phyloP scores from a whole-genome alignment of 495 filamentous ascomycete genomes.

The Penicillium chermesinum region DNA sequence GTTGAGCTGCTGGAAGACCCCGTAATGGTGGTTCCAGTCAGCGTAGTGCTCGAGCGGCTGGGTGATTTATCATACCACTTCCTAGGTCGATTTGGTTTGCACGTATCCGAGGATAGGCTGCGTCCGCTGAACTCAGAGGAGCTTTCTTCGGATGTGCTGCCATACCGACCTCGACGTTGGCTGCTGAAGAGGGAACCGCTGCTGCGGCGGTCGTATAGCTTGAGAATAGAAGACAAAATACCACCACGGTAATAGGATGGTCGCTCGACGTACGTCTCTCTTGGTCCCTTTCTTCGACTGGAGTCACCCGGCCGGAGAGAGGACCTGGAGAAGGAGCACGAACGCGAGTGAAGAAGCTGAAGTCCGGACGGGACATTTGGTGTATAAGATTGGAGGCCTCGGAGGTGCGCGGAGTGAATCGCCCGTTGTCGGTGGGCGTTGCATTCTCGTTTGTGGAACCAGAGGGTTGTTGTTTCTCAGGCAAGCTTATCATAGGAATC shows the following conservation, averaged over 20 bases:
- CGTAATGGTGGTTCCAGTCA: slow-evolving; percentile 20
- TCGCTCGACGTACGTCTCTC: slow-evolving; percentile 63
- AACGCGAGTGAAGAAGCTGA: slow-evolving; percentile 33
- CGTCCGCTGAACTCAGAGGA: slow-evolving; percentile 28
- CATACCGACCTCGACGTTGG: slow-evolving; percentile 26
- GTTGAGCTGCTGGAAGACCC: slow-evolving; percentile 29
- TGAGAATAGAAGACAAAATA: slow-evolving; percentile 71
- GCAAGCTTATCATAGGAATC: slow-evolving; percentile 33
- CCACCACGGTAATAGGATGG: slow-evolving; percentile 71
- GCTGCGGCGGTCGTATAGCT: slow-evolving; percentile 55
- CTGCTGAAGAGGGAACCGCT: slow-evolving; percentile 6
- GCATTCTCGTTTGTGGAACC: slow-evolving; percentile 35
- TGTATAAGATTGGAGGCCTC: slow-evolving; percentile 32
- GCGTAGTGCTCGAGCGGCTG: slow-evolving; percentile 44
- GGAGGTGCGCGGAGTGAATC: slow-evolving; percentile 25
- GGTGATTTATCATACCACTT: slow-evolving; percentile 63
- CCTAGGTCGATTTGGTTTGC: slow-evolving; percentile 37
- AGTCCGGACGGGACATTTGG: slow-evolving; percentile 39
- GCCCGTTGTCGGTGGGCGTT: slow-evolving; percentile 25
- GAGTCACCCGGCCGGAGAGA: slow-evolving; percentile 56
- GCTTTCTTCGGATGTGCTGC: slow-evolving; percentile 32
- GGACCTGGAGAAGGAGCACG: slow-evolving; percentile 35
- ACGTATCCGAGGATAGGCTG: slow-evolving; percentile 34
- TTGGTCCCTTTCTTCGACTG: slow-evolving; percentile 52
- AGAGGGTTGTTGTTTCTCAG: slow-evolving; percentile 32